phyloP scores from a whole-genome alignment of 768 basidiomycete genomes.

The Saitozyma podzolica region DNA sequence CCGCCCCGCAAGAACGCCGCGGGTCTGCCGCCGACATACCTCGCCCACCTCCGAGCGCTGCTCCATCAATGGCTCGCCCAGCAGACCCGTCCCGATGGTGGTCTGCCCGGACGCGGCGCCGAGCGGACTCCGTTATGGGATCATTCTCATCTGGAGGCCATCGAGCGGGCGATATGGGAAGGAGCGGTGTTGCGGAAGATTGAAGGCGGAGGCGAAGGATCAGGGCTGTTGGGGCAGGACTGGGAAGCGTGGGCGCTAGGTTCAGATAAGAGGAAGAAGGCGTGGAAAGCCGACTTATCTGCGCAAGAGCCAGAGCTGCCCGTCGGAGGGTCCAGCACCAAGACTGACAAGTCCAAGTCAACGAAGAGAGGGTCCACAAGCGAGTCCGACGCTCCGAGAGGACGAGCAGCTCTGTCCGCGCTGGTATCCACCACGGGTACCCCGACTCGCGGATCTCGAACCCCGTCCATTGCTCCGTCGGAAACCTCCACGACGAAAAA shows the following conservation, averaged over 20 bases:
- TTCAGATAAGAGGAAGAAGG: constrained; percentile 11
- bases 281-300: constrained; percentile 15
- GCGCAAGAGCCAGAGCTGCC: background rate
- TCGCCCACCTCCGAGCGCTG: constrained; percentile 28
- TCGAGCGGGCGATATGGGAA: constrained; percentile 36
- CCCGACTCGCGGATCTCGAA: constrained; percentile 6
- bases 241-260: constrained; percentile 25
- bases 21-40: constrained; percentile 38
- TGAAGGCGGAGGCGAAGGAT: background rate
- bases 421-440: constrained; percentile 5
- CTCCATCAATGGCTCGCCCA: constrained; percentile 41
- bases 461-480: constrained; percentile 22
- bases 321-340: background rate
- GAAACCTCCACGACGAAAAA: background rate
- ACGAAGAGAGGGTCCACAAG: constrained; percentile 1
- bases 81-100: constrained; percentile 17
- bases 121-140: constrained; percentile 27
- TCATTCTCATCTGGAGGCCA: constrained; percentile 6
- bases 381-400: background rate
- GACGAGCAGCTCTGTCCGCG: constrained; percentile 2
- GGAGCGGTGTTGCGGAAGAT: constrained; percentile 11
- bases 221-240: constrained; percentile 27
- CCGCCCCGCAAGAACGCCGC: constrained; percentile 33
- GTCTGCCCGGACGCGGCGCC: constrained; percentile 14
- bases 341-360: constrained; percentile 1